phyloP scores from a whole-genome alignment of 805 yeast species.

The Millerozyma acaciae region DNA sequence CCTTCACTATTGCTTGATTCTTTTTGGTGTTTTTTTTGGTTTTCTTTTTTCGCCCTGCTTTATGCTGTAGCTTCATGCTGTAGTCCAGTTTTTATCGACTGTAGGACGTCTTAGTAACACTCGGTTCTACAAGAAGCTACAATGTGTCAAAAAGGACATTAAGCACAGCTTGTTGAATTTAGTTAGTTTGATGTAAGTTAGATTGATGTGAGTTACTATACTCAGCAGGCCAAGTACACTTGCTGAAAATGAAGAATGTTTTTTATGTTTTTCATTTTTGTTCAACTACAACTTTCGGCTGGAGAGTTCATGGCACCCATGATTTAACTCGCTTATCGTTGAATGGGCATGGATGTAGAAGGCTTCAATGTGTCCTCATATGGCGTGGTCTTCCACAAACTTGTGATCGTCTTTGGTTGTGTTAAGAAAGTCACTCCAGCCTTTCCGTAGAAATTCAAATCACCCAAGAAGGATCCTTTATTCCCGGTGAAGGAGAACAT shows the following conservation, averaged over 20 bases:
- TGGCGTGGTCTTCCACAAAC: conserved; percentile 58
- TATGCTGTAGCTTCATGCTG: background rate
- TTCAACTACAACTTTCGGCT: too few relatives aligned
- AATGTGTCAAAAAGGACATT: too few relatives aligned
- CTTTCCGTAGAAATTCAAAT: conserved; percentile 75
- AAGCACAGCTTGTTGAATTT: too few relatives aligned
- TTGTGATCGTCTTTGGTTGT: conserved; percentile 70
- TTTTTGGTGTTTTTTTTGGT: conserved; percentile 13
- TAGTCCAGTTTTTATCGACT: background rate
- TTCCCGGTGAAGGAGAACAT: conserved; percentile 79
- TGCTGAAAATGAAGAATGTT: too few relatives aligned
- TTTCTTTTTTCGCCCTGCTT: background rate
- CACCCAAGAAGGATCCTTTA: conserved; percentile 73
- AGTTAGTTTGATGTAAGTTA: too few relatives aligned
- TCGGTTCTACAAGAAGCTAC: background rate
- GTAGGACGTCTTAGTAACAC: background rate
- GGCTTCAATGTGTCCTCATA: conserved; percentile 47
- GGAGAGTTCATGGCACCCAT: too few relatives aligned
- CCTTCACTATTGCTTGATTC: conserved; percentile 36
- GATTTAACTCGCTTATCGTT: conserved; percentile 34
- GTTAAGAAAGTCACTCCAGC: conserved; percentile 71
- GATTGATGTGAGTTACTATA: too few relatives aligned
- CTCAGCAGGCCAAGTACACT: too few relatives aligned
- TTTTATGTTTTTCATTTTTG: too few relatives aligned
- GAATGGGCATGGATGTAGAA: conserved; percentile 67